A percentile compares a stretch with the other conserved stretches of the same genome.
phyloP scores from a whole-genome alignment of 2,329 filamentous ascomycete species.

The Trichoderma koningiopsis region DNA sequence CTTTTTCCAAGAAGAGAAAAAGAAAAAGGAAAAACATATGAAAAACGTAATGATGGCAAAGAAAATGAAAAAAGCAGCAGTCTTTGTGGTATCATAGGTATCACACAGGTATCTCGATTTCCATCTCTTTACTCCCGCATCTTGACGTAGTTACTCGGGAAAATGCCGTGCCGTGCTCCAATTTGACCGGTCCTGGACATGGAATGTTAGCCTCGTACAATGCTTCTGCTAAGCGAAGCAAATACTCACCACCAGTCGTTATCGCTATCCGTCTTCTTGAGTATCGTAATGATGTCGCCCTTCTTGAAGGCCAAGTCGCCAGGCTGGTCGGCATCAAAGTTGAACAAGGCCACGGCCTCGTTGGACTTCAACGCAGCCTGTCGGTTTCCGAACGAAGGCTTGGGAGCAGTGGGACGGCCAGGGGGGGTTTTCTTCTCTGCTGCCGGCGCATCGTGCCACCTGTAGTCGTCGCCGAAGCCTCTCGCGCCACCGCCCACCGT shows the following conservation, averaged over 20 bases:
- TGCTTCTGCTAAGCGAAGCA: neutral
- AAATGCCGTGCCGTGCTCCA: constrained; percentile 83
- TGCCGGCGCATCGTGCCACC: constrained; percentile 51
- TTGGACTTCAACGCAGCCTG: constrained; percentile 66
- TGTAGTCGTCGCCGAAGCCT: constrained; percentile 53
- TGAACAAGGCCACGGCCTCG: constrained; percentile 88
- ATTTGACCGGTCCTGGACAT: constrained; percentile 77
- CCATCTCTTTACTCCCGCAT: constrained; percentile 53
- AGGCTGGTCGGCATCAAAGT: constrained; percentile 90
- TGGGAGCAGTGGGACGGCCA: constrained; percentile 80
- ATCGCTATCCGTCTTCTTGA: constrained; percentile 91
- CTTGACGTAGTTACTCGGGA: constrained; percentile 80
- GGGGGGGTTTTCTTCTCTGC: constrained; percentile 59
- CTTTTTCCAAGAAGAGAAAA: constrained; percentile 21
- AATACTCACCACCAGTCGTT: constrained; percentile 84
- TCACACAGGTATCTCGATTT: constrained; percentile 22
- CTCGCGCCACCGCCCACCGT: constrained; percentile 46
- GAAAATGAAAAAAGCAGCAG: constrained; percentile 15
- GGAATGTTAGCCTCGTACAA: neutral
- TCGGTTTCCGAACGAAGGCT: constrained; percentile 72
- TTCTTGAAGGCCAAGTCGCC: constrained; percentile 96
- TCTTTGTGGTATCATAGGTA: constrained; percentile 24
- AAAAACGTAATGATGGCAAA: neutral
- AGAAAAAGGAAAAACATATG: neutral
- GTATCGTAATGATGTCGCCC: constrained; percentile 90